These are phyloP conservation scores for Globisporangium uncinulatum DNA, from an alignment of 352 stramenopile genomes.

Conservation along the genomic window DNA sequence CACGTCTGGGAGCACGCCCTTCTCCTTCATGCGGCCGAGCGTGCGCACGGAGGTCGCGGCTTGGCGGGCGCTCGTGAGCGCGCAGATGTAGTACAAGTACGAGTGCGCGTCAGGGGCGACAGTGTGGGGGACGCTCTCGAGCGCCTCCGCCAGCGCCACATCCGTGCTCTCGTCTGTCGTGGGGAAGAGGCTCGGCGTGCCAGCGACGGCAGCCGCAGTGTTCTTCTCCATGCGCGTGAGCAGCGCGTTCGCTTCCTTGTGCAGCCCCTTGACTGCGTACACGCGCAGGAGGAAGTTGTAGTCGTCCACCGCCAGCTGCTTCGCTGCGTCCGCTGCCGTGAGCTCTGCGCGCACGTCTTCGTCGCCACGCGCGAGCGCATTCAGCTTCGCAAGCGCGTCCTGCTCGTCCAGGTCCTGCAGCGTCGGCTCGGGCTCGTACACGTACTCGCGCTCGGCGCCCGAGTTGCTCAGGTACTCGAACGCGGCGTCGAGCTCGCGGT, in stretches of 20 bases:
- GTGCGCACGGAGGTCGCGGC: constrained; percentile 56
- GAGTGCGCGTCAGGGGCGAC: constrained; percentile 48
- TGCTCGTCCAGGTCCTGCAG: constrained; percentile 55
- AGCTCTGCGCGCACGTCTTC: constrained; percentile 38
- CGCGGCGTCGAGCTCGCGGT: constrained; percentile 55
- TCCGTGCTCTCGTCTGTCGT: constrained; percentile 20
- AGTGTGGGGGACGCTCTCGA: constrained; percentile 44
- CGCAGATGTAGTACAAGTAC: constrained; percentile 77
- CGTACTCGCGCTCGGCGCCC: constrained; percentile 53
- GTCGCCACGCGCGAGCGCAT: constrained; percentile 46
- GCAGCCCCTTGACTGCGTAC: constrained; percentile 59
- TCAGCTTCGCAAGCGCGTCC: constrained; percentile 64
- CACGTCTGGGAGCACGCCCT: constrained; percentile 47
- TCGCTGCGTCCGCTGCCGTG: constrained; percentile 10
- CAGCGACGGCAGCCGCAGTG: constrained; percentile 11
- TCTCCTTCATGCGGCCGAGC: constrained; percentile 77
- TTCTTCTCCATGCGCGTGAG: constrained; percentile 73
- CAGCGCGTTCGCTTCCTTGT: constrained; percentile 63
- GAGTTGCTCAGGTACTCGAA: constrained; percentile 71
- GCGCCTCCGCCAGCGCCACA: constrained; percentile 25
- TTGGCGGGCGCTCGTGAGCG: constrained; percentile 39
- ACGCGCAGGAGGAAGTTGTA: constrained; percentile 76
- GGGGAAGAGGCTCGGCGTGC: constrained; percentile 10
- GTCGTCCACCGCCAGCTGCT: constrained; percentile 48
- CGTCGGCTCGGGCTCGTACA: constrained; percentile 59